Evolutionary conservation across 148 eudicot species (phyloP).

Genomic region (Arbutus unedo): DNA sequence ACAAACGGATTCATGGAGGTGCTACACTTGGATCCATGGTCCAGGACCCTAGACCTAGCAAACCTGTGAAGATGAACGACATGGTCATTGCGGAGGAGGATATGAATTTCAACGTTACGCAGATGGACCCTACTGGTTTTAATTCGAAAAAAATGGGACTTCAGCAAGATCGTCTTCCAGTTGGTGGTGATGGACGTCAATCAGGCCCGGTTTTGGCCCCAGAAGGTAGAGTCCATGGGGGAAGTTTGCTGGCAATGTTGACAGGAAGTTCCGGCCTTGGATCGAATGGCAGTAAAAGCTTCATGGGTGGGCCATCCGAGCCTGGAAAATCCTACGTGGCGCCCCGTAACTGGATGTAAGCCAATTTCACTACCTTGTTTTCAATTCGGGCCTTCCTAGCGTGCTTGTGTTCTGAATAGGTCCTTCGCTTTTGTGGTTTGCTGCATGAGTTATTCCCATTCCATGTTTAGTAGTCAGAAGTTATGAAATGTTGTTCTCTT

Average conservation of each 20-base stretch:
- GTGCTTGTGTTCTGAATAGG: slow-evolving; percentile 6
- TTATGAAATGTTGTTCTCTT: slow-evolving; percentile 13
- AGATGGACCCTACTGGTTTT: slow-evolving; percentile 17
- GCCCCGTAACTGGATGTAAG: slow-evolving; percentile 52
- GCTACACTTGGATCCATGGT: slow-evolving; percentile 61
- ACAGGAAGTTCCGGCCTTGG: slow-evolving; percentile 30
- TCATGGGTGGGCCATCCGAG: slow-evolving; percentile 25
- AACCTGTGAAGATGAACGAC: slow-evolving; percentile 30
- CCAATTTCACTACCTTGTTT: slow-evolving; percentile 11
- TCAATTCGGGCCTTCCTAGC: background rate
- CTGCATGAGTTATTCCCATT: slow-evolving; percentile 13
- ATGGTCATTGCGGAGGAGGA: slow-evolving; percentile 24
- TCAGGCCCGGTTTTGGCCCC: slow-evolving; percentile 31
- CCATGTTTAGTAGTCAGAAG: slow-evolving; percentile 9
- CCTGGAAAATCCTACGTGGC: slow-evolving; percentile 27
- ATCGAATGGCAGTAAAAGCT: slow-evolving; percentile 21
- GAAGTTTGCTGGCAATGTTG: slow-evolving; percentile 71
- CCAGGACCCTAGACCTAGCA: slow-evolving; percentile 37
- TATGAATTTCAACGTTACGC: slow-evolving; percentile 34
- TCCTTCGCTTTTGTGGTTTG: background rate
- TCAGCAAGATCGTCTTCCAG: slow-evolving; percentile 24
- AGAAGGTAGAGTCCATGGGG: slow-evolving; percentile 96
- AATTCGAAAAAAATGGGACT: slow-evolving; percentile 22
- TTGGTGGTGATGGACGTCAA: slow-evolving; percentile 29
- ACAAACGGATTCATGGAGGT: slow-evolving; percentile 94